phyloP scores from a whole-genome alignment of 2,329 filamentous ascomycete genomes.

The Exophiala spinifera region DNA sequence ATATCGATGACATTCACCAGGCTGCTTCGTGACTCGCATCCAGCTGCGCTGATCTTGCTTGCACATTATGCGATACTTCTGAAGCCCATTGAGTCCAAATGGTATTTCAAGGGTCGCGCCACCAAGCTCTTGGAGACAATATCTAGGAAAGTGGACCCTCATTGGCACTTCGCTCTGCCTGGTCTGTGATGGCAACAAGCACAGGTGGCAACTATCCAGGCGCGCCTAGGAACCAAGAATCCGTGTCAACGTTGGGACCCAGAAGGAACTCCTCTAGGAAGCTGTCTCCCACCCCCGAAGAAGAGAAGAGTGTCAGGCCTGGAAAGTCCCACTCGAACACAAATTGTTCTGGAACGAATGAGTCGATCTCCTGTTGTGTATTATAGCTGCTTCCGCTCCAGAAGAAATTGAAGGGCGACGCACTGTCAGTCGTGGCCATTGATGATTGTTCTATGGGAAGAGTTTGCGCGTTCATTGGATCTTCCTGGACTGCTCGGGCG shows the following conservation, averaged over 20 bases:
- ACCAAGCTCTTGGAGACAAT: background rate
- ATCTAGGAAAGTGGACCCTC: background rate
- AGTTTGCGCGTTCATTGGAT: background rate
- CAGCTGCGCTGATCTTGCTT: constrained; percentile 38
- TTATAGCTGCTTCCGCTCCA: constrained; percentile 40
- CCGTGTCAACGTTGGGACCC: constrained; percentile 9
- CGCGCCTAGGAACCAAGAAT: constrained; percentile 36
- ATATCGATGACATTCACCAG: constrained; percentile 34
- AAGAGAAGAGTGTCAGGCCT: constrained; percentile 51
- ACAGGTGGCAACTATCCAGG: background rate
- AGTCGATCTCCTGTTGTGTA: constrained; percentile 46
- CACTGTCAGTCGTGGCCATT: background rate
- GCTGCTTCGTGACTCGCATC: constrained; percentile 33
- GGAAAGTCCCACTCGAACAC: constrained; percentile 59
- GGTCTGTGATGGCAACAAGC: background rate
- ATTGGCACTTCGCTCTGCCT: constrained; percentile 1
- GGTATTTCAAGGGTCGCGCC: constrained; percentile 39
- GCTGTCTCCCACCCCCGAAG: constrained; percentile 48
- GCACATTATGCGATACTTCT: constrained; percentile 40
- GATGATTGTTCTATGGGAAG: background rate
- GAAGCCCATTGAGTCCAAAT: constrained; percentile 35
- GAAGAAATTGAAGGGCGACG: constrained; percentile 31
- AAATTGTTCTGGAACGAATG: constrained; percentile 55
- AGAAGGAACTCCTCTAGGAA: constrained; percentile 46
- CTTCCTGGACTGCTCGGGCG: constrained; percentile 44